A percentile compares a stretch with the other conserved stretches of the same genome.
These are phyloP conservation scores for Silene vulgaris DNA, from an alignment of 179 eudicot genomes.

Conservation along the genomic window DNA sequence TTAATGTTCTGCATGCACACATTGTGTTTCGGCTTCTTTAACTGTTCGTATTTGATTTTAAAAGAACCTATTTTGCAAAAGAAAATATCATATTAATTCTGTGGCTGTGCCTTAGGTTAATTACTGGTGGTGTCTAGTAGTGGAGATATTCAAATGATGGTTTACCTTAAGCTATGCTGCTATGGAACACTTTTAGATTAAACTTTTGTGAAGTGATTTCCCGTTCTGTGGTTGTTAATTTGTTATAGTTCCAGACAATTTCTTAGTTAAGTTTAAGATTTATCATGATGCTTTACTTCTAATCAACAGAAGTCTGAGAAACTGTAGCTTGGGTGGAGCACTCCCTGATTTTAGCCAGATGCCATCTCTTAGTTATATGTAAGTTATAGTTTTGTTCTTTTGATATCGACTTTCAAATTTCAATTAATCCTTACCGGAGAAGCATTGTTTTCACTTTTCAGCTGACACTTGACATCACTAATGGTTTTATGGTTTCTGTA, in stretches of 20 bases:
- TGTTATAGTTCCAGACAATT: neutral
- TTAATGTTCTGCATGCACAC: conserved; percentile 13
- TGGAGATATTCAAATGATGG: neutral
- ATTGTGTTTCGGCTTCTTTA: conserved; percentile 4
- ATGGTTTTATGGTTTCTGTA: conserved; percentile 5
- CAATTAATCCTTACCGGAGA: neutral
- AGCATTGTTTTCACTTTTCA: neutral
- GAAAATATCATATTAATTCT: neutral
- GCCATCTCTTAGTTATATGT: conserved; percentile 53
- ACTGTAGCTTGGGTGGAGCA: conserved; percentile 48
- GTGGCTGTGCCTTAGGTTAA: neutral
- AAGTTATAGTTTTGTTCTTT: conserved; percentile 28
- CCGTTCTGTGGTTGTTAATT: too few relatives aligned
- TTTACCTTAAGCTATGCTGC: neutral
- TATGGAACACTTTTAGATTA: neutral
- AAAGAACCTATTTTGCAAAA: neutral
- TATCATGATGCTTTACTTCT: conserved; percentile 20
- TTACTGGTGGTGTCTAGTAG: neutral
- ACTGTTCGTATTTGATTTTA: neutral
- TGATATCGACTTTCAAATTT: neutral
- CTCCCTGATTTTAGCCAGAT: conserved; percentile 62
- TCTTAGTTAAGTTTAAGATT: neutral
- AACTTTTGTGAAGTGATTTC: neutral
- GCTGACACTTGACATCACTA: conserved; percentile 8
- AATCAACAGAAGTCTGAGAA: conserved; percentile 54